These are phyloP conservation scores for Helichrysum umbraculigerum DNA, from an alignment of 129 eudicot species.

Conservation along the genomic window DNA sequence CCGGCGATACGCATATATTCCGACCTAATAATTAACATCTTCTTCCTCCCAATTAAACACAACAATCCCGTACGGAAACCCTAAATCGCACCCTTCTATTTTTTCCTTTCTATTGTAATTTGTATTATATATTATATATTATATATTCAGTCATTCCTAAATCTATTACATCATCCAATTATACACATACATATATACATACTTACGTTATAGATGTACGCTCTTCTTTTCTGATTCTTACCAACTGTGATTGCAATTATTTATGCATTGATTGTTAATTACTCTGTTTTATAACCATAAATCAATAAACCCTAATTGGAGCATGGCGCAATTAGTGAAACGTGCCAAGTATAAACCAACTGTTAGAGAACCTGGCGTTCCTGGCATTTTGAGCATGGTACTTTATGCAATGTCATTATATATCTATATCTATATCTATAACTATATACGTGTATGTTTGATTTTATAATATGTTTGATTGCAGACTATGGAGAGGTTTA, in stretches of 20 bases:
- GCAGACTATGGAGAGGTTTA: conserved; percentile 61
- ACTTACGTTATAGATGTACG: neutral
- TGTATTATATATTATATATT: no score
- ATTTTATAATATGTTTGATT: neutral
- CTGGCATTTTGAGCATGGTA: conserved; percentile 76
- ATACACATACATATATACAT: neutral
- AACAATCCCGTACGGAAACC: neutral
- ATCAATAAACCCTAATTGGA: conserved; percentile 5
- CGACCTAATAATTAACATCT: neutral
- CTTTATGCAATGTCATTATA: no score
- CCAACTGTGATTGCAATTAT: neutral
- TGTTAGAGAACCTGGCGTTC: conserved; percentile 65
- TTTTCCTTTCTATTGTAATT: no score
- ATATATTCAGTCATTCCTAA: neutral
- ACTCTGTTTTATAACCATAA: neutral
- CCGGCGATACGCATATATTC: neutral
- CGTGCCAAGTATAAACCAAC: conserved; percentile 76
- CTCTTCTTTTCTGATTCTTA: neutral
- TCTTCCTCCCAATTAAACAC: neutral
- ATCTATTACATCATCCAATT: neutral
- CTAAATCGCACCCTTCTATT: neutral
- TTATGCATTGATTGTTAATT: neutral
- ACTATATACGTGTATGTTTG: neutral
- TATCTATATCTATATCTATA: no score
- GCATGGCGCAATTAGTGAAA: conserved; percentile 61